phyloP scores from a whole-genome alignment of 1,139 yeast species.

The Magnusiomyces sp. region DNA sequence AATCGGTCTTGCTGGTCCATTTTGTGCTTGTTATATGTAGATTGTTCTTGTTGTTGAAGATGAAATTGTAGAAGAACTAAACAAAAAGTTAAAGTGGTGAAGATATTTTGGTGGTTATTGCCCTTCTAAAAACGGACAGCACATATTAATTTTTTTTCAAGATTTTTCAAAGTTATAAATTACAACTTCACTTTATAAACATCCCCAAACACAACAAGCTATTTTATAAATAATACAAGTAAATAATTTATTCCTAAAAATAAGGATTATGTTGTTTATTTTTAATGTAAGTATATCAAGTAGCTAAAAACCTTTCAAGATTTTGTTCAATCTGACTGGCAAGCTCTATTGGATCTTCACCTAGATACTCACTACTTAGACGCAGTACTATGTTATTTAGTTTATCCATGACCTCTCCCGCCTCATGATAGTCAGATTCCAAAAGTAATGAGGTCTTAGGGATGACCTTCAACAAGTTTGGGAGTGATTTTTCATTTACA shows the following conservation, averaged over 20 bases:
- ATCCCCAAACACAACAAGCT: not conserved
- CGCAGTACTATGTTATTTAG: slow-evolving; percentile 7
- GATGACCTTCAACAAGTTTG: slow-evolving; percentile 28
- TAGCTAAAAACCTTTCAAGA: slow-evolving; percentile 6
- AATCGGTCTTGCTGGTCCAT: not conserved
- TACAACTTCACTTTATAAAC: no score
- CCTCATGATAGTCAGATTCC: slow-evolving; percentile 44
- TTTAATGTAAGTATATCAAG: not conserved
- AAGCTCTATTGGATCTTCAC: slow-evolving; percentile 8
- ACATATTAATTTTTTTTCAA: no score
- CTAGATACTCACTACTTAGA: slow-evolving; percentile 8
- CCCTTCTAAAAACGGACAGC: not conserved
- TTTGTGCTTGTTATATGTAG: not conserved
- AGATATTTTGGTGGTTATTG: not conserved
- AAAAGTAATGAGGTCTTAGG: slow-evolving; percentile 38
- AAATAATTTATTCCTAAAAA: no score
- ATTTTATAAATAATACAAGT: not conserved
- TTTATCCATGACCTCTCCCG: slow-evolving; percentile 25
- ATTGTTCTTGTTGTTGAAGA: not conserved
- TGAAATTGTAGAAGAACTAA: not conserved
- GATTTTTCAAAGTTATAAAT: no score
- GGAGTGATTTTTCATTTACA: slow-evolving; percentile 40
- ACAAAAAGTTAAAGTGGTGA: slow-evolving; percentile 20
- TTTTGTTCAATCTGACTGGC: slow-evolving; percentile 11
- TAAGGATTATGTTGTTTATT: no score